A percentile compares a stretch with the other conserved stretches of the same genome.
Conservation (phyloP, 192 early-diverging fungal species). For the Lunasporangiospora selenospora region DNA sequence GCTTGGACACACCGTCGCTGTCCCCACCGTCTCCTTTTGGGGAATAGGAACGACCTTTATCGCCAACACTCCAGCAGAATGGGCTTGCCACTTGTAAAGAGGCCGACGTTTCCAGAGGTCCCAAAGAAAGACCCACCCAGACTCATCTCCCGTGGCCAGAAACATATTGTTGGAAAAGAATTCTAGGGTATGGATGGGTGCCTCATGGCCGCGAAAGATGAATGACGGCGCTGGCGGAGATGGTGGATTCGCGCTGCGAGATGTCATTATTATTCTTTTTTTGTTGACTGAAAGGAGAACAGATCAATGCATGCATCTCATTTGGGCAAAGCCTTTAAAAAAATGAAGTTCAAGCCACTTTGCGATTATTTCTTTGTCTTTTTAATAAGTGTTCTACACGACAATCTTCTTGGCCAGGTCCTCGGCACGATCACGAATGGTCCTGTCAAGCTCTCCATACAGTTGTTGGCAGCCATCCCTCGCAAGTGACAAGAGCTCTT, state of each 20-base stretch:
- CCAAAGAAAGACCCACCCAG: constrained; percentile 38
- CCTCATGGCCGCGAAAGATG: constrained; percentile 50
- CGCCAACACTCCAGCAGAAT: constrained; percentile 12
- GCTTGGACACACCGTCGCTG: neutral
- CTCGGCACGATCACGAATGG: constrained; percentile 59
- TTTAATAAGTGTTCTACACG: constrained; percentile 8
- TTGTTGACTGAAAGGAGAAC: too few species aligned
- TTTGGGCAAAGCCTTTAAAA: too few species aligned
- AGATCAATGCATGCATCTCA: too few species aligned
- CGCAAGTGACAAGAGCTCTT: constrained; percentile 69
- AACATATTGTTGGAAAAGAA: constrained; percentile 45
- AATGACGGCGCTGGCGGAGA: constrained; percentile 41
- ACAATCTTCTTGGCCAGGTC: constrained; percentile 53
- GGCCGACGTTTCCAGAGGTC: constrained; percentile 45
- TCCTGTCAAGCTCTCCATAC: constrained; percentile 63
- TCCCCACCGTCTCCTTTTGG: too few species aligned
- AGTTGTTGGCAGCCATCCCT: constrained; percentile 73
- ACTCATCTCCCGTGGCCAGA: constrained; percentile 41
- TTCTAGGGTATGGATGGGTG: constrained; percentile 39
- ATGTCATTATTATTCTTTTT: too few species aligned
- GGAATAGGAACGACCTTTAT: constrained; percentile 13
- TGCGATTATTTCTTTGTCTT: constrained; percentile 4
- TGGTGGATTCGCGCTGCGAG: too few species aligned
- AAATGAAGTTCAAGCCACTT: neutral
- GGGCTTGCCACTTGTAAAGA: constrained; percentile 34